Conservation (phyloP, 495 filamentous ascomycete species). For the Penicilliopsis zonata region DNA sequence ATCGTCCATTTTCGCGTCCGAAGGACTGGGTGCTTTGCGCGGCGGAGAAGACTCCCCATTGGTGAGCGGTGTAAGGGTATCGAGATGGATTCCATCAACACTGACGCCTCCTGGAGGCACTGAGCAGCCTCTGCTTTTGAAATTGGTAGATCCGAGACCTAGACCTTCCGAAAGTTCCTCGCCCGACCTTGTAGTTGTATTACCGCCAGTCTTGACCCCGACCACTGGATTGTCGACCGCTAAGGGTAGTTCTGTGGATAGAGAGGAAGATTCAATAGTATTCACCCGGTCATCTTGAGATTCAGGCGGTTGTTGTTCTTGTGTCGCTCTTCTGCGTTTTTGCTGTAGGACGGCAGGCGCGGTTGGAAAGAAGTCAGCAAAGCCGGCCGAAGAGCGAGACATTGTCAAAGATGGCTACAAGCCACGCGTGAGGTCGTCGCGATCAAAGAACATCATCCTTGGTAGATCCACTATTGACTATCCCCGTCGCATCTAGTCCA, state of each 20-base stretch:
- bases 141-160: slow-evolving; percentile 54
- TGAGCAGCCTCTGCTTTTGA: slow-evolving; percentile 41
- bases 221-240: slow-evolving; percentile 4
- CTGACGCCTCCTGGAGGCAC: slow-evolving; percentile 24
- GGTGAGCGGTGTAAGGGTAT: slow-evolving; percentile 64
- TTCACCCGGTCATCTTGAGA: slow-evolving; percentile 13
- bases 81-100: slow-evolving; percentile 35
- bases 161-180: slow-evolving; percentile 17
- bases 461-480: slow-evolving; percentile 9
- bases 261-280: slow-evolving; percentile 3
- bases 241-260: slow-evolving; percentile 2
- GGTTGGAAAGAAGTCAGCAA: slow-evolving; percentile 83
- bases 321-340: slow-evolving; percentile 32
- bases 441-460: slow-evolving; percentile 32
- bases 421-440: slow-evolving; percentile 21
- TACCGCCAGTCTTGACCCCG: slow-evolving; percentile 1
- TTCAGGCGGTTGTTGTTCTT: slow-evolving; percentile 27
- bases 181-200: slow-evolving; percentile 2
- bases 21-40: slow-evolving; percentile 41
- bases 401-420: slow-evolving; percentile 43
- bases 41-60: slow-evolving; percentile 65
- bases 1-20: slow-evolving; percentile 22
- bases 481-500: slow-evolving; percentile 13
- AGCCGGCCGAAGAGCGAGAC: slow-evolving; percentile 74
- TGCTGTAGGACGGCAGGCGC: slow-evolving; percentile 59